Conservation (phyloP, 2,329 filamentous ascomycete species). For the Nothophaeocryptopus gaeumannii region DNA sequence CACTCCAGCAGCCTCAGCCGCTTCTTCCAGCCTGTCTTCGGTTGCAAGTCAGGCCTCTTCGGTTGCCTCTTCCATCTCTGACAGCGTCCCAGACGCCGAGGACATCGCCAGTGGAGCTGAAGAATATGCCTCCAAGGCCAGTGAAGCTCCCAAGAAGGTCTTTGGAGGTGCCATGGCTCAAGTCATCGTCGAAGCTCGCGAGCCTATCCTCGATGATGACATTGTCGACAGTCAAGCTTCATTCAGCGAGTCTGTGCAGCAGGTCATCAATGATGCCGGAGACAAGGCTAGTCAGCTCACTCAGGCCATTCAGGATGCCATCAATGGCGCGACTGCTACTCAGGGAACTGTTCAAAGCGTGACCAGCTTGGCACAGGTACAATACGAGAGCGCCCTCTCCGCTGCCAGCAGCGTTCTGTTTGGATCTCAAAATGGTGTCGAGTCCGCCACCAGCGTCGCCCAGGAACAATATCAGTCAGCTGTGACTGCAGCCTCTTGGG, state of each 20-base stretch:
- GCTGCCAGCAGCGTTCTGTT: slow-evolving; percentile 58
- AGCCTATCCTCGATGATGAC: slow-evolving; percentile 49
- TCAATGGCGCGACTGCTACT: slow-evolving; percentile 45
- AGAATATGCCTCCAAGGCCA: slow-evolving; percentile 14
- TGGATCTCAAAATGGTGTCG: slow-evolving; percentile 43
- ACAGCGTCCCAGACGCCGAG: slow-evolving; percentile 14
- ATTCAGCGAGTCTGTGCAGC: slow-evolving; percentile 53
- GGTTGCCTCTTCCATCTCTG: slow-evolving; percentile 19
- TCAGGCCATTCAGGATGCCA: slow-evolving; percentile 55
- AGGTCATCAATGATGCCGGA: slow-evolving; percentile 51
- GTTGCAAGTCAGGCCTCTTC: slow-evolving; percentile 31
- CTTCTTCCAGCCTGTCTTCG: slow-evolving; percentile 26
- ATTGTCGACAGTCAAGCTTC: slow-evolving; percentile 40
- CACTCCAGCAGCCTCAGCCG: slow-evolving; percentile 12
- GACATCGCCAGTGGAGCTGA: slow-evolving; percentile 17
- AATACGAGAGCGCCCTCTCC: slow-evolving; percentile 56
- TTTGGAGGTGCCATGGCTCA: slow-evolving; percentile 56
- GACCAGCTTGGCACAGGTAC: slow-evolving; percentile 54
- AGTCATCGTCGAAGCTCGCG: slow-evolving; percentile 46
- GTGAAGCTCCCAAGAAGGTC: slow-evolving; percentile 42
- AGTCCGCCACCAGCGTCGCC: slow-evolving; percentile 50
- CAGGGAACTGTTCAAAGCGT: slow-evolving; percentile 50
- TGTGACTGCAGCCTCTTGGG: slow-evolving; percentile 58
- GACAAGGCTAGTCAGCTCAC: slow-evolving; percentile 55
- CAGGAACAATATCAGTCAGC: slow-evolving; percentile 56